Evolutionary conservation across 768 basidiomycete genomes (phyloP).

Genomic region (Pleurotus giganteus): DNA sequence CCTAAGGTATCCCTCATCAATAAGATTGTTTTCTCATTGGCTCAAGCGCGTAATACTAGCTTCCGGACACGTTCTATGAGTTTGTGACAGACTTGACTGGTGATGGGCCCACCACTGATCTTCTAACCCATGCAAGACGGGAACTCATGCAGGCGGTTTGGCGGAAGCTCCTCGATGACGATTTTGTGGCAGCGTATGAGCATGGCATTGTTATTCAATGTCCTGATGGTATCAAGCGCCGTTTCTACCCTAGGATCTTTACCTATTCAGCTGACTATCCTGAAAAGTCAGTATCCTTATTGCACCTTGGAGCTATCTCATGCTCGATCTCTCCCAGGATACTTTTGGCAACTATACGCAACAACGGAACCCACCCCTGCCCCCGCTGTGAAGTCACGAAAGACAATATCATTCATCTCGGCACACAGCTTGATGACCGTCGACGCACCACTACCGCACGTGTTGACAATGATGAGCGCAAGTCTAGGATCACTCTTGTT

Average conservation of each 20-base stretch:
- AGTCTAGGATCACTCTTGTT: not conserved
- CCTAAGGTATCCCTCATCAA: conserved; percentile 10
- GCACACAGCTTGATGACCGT: conserved; percentile 18
- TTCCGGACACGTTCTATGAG: conserved; percentile 11
- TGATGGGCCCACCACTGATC: not conserved
- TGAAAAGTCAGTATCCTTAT: conserved; percentile 14
- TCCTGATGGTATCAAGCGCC: conserved; percentile 16
- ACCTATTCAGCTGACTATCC: conserved; percentile 28
- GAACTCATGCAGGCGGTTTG: conserved; percentile 26
- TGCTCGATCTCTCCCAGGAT: not conserved
- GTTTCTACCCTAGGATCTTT: conserved; percentile 19
- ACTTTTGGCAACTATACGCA: conserved; percentile 5
- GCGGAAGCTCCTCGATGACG: conserved; percentile 18
- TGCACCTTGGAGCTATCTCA: not conserved
- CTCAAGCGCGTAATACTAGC: not conserved
- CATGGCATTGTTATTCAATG: conserved; percentile 23
- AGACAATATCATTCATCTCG: conserved; percentile 2
- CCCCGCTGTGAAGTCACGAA: conserved; percentile 7
- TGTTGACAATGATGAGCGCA: not conserved
- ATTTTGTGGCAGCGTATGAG: conserved; percentile 21
- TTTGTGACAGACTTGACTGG: not conserved
- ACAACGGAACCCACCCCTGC: not conserved
- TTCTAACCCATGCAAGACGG: conserved; percentile 8
- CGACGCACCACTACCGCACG: not conserved
- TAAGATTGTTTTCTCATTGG: no score